Percentiles rank a stretch among this genome's conserved stretches.
Conservation (phyloP, 768 basidiomycete species). For the Tricholoma flavovirens region DNA sequence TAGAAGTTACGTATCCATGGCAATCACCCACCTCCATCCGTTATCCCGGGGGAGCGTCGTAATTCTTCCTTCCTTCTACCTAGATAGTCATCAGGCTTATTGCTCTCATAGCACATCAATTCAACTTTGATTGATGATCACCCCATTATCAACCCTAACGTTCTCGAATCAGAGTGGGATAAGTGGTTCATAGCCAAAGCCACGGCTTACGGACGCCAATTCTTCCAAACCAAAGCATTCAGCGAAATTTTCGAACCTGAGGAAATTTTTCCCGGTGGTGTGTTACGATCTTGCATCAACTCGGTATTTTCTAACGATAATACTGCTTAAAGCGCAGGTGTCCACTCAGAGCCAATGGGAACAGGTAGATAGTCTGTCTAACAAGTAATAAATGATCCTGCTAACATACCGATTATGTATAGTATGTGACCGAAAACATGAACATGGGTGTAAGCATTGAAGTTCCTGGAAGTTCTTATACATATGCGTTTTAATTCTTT, state of each 20-base stretch:
- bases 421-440: conserved; percentile 20
- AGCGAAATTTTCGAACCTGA: conserved; percentile 22
- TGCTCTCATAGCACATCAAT: conserved; percentile 17
- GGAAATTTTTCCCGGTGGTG: conserved; percentile 26
- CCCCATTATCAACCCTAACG: conserved; percentile 23
- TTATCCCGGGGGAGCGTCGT: conserved; percentile 40
- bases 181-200: conserved; percentile 26
- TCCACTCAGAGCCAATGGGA: conserved; percentile 21
- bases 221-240: conserved; percentile 25
- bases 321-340: conserved; percentile 7
- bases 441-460: conserved; percentile 19
- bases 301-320: neutral
- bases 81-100: neutral
- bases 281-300: neutral
- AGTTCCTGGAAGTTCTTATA: neutral
- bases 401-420: neutral
- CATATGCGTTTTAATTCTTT: neutral
- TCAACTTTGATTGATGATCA: conserved; percentile 22
- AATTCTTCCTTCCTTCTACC: conserved; percentile 3
- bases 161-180: conserved; percentile 29
- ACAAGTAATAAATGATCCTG: neutral
- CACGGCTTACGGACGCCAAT: conserved; percentile 25
- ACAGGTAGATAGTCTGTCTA: conserved; percentile 10
- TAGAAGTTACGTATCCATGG: conserved; percentile 30
- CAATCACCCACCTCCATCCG: conserved; percentile 34